Evolutionary conservation across 1,139 yeast genomes (phyloP).

Genomic region (Taphrina flavorubra): DNA sequence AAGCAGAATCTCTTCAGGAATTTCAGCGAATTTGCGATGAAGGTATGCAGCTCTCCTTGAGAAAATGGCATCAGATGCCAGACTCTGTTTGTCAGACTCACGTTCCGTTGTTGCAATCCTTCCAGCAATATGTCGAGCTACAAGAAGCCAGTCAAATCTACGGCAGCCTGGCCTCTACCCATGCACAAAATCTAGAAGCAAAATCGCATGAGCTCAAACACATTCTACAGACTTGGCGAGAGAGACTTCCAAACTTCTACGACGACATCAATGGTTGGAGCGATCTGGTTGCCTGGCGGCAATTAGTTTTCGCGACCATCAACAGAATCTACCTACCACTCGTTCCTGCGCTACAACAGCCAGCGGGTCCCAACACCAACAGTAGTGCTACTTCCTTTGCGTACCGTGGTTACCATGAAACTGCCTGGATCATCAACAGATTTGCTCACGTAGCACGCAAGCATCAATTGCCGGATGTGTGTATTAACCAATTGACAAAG

Average conservation of each 20-base stretch:
- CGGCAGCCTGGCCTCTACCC: constrained; percentile 84
- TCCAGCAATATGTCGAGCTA: constrained; percentile 96
- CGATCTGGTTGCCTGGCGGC: constrained; percentile 97
- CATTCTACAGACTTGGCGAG: constrained; percentile 96
- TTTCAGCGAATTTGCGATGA: constrained; percentile 89
- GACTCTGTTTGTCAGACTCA: constrained; percentile 81
- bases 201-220: constrained; percentile 93
- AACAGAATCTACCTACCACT: constrained; percentile 93
- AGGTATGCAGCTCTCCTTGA: constrained; percentile 88
- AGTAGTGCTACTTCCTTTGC: constrained; percentile 72
- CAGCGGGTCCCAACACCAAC: constrained; percentile 54
- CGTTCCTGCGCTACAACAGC: constrained; percentile 81
- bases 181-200: constrained; percentile 86
- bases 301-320: constrained; percentile 96
- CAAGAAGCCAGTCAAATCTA: constrained; percentile 97
- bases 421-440: constrained; percentile 97
- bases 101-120: constrained; percentile 84
- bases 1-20: constrained; percentile 76
- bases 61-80: constrained; percentile 94
- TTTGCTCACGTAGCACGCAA: constrained; percentile 98
- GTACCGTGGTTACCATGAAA: constrained; percentile 96
- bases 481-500: constrained; percentile 88
- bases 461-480: constrained; percentile 96
- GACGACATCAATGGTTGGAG: constrained; percentile 98
- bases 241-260: constrained; percentile 93